These are phyloP conservation scores for Pulveroboletus ravenelii DNA, from an alignment of 768 basidiomycete species.

Conservation along the genomic window DNA sequence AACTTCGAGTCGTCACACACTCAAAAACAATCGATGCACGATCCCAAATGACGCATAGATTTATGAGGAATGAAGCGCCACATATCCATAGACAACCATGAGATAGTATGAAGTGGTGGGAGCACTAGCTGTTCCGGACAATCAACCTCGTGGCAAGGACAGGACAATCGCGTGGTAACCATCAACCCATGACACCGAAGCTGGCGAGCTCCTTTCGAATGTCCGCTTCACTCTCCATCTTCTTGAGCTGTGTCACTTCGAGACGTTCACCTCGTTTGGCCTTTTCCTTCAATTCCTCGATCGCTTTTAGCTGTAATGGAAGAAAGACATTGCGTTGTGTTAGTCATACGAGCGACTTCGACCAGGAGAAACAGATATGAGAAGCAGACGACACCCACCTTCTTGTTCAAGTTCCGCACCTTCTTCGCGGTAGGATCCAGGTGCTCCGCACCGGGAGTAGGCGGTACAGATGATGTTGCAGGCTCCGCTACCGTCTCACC, in stretches of 20 bases:
- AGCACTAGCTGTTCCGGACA: background rate
- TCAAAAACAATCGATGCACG: background rate
- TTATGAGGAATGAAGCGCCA: background rate
- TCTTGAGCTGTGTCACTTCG: conserved; percentile 93
- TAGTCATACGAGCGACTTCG: background rate
- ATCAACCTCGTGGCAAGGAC: background rate
- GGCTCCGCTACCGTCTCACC: conserved; percentile 11
- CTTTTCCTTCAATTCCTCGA: conserved; percentile 95
- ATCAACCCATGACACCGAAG: conserved; percentile 26
- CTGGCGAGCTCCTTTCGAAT: conserved; percentile 73
- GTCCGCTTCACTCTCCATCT: conserved; percentile 88
- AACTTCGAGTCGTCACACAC: background rate
- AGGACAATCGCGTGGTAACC: background rate
- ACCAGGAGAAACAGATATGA: background rate
- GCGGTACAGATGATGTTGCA: conserved; percentile 37
- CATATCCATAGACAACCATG: background rate
- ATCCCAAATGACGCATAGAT: conserved; percentile 5
- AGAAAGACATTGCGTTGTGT: background rate
- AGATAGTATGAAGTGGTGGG: background rate
- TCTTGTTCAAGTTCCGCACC: conserved; percentile 91
- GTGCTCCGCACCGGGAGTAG: conserved; percentile 53
- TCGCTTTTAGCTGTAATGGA: conserved; percentile 80
- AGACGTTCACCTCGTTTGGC: conserved; percentile 83
- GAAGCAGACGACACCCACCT: conserved; percentile 44
- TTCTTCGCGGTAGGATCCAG: conserved; percentile 87